A percentile compares a stretch with the other conserved stretches of the same genome.
phyloP scores from a whole-genome alignment of 2,329 filamentous ascomycete genomes.

The Tolypocladium tundrense region DNA sequence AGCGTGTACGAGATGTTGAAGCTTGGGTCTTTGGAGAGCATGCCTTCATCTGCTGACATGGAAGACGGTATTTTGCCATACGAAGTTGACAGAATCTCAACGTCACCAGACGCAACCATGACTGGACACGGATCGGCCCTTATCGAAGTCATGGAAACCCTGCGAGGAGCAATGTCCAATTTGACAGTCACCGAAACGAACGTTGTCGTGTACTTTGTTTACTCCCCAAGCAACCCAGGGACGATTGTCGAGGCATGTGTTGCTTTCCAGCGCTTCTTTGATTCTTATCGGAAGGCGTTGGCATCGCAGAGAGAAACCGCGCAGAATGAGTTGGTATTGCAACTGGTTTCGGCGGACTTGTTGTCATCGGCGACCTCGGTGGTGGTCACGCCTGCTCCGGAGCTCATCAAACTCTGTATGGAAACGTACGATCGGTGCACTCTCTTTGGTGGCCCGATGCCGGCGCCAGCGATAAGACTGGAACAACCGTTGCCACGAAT shows the following conservation, averaged over 20 bases:
- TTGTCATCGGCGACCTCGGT: constrained; percentile 54
- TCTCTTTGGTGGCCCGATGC: constrained; percentile 42
- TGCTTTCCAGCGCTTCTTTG: constrained; percentile 63
- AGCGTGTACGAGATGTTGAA: constrained; percentile 65
- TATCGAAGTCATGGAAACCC: constrained; percentile 35
- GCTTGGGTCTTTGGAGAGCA: constrained; percentile 53
- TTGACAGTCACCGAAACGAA: constrained; percentile 40
- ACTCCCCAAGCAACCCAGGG: constrained; percentile 51
- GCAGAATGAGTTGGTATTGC: constrained; percentile 61
- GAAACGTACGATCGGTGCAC: constrained; percentile 72
- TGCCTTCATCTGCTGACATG: constrained; percentile 29
- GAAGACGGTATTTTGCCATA: constrained; percentile 39
- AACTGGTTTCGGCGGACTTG: constrained; percentile 61
- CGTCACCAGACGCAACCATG: constrained; percentile 28
- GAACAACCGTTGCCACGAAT: constrained; percentile 59
- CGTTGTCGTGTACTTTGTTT: constrained; percentile 68
- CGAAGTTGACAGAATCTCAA: constrained; percentile 34
- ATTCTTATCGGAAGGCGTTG: constrained; percentile 38
- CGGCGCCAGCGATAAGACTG: constrained; percentile 62
- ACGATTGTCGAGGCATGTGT: constrained; percentile 61
- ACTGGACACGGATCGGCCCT: constrained; percentile 34
- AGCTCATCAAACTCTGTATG: constrained; percentile 54
- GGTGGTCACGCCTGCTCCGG: constrained; percentile 49
- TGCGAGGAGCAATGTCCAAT: constrained; percentile 35
- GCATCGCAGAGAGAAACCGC: constrained; percentile 31